These are phyloP conservation scores for Musa balbisiana DNA, from an alignment of 202 grass and related monocot species.

Conservation along the genomic window DNA sequence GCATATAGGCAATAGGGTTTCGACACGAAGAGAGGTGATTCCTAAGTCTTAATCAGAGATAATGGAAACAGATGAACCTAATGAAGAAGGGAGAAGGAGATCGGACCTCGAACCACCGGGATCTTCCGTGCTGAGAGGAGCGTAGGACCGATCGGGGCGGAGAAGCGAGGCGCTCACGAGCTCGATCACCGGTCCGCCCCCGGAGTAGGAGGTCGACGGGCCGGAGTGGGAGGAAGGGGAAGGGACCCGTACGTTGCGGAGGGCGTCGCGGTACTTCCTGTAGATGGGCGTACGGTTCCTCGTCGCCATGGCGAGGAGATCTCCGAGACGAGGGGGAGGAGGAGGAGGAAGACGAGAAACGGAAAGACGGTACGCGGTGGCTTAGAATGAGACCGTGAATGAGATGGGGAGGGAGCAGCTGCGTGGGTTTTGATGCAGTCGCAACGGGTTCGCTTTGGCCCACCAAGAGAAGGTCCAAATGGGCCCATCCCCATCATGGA, in stretches of 20 bases:
- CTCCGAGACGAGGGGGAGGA: neutral
- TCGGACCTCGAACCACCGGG: conserved; percentile 56
- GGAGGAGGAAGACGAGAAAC: neutral
- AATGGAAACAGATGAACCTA: neutral
- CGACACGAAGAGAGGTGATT: neutral
- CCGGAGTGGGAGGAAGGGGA: conserved; percentile 31
- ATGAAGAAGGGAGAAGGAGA: neutral
- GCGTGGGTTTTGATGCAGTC: too few species aligned
- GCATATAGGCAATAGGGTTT: neutral
- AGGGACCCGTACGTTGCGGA: conserved; percentile 69
- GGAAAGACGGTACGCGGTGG: neutral
- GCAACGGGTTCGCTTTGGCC: too few species aligned
- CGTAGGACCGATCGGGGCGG: conserved; percentile 55
- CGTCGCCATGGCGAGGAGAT: conserved; percentile 51
- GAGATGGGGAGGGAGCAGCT: too few species aligned
- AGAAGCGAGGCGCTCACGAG: conserved; percentile 59
- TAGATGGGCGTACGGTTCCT: conserved; percentile 81
- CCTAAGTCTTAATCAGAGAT: neutral
- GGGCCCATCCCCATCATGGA: too few species aligned
- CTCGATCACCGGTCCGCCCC: conserved; percentile 71
- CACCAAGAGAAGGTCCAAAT: too few species aligned
- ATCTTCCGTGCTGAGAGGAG: conserved; percentile 81
- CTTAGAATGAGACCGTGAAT: too few species aligned
- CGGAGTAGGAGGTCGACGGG: conserved; percentile 33
- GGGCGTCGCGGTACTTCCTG: conserved; percentile 90